A percentile compares a stretch with the other conserved stretches of the same genome.
These are phyloP conservation scores for Byssoonygena ceratinophila DNA, from an alignment of 2,329 filamentous ascomycete species.

Conservation along the genomic window DNA sequence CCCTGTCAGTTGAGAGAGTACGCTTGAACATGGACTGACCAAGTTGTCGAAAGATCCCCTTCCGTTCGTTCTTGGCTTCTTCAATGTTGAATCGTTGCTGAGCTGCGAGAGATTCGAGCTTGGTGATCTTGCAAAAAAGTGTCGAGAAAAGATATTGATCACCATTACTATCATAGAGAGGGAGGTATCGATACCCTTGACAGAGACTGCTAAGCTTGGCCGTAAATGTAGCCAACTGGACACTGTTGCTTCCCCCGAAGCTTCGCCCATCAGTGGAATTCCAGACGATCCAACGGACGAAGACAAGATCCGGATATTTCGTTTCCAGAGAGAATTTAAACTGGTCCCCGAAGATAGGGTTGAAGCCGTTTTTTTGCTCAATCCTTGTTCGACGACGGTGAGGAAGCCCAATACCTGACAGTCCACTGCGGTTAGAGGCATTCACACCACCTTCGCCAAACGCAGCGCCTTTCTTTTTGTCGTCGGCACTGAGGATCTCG, in stretches of 20 bases:
- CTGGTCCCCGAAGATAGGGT: conserved; percentile 72
- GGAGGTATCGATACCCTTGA: conserved; percentile 84
- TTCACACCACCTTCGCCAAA: conserved; percentile 56
- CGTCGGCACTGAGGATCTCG: conserved; percentile 87
- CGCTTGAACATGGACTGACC: conserved; percentile 39
- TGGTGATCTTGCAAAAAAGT: conserved; percentile 78
- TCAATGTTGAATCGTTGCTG: conserved; percentile 28
- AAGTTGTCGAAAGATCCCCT: conserved; percentile 35
- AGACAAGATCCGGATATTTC: conserved; percentile 88
- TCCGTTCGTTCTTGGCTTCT: conserved; percentile 32
- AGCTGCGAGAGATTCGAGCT: conserved; percentile 42
- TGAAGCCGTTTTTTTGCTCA: conserved; percentile 81
- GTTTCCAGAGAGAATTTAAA: conserved; percentile 77
- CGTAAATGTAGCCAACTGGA: conserved; percentile 74
- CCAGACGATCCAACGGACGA: conserved; percentile 86
- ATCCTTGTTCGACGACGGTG: conserved; percentile 70
- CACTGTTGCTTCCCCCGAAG: conserved; percentile 52
- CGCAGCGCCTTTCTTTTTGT: conserved; percentile 66
- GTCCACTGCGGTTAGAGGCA: conserved; percentile 52
- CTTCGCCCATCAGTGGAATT: conserved; percentile 67
- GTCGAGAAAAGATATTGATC: conserved; percentile 93
- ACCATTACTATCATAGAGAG: conserved; percentile 75
- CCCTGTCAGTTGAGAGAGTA: conserved; percentile 32
- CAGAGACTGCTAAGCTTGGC: conserved; percentile 83
- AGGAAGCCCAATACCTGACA: conserved; percentile 58